These are phyloP conservation scores for Coniosporium tulheliwenetii DNA, from an alignment of 2,329 filamentous ascomycete genomes.

Conservation along the genomic window DNA sequence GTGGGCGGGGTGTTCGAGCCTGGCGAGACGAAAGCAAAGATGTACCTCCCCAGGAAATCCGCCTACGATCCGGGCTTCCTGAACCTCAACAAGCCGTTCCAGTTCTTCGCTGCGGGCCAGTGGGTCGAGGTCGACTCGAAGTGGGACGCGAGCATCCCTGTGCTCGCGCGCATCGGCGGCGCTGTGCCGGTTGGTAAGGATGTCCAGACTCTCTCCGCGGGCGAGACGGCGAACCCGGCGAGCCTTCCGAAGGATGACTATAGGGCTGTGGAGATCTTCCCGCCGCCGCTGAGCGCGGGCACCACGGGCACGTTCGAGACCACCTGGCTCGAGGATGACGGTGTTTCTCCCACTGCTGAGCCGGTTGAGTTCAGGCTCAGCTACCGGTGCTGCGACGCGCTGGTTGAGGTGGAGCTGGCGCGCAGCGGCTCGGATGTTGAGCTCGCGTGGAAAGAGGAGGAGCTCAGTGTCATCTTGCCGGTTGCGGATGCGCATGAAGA, in stretches of 20 bases:
- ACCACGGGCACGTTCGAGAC: constrained; percentile 18
- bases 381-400: constrained; percentile 28
- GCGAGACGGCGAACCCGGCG: constrained; percentile 30
- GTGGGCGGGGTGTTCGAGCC: constrained; percentile 53
- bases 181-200: constrained; percentile 36
- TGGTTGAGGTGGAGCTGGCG: constrained; percentile 27
- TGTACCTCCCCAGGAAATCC: constrained; percentile 44
- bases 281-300: constrained; percentile 25
- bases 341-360: constrained; percentile 28
- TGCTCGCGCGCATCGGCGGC: constrained; percentile 39
- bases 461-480: constrained; percentile 35
- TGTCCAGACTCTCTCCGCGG: constrained; percentile 34
- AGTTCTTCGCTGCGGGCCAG: constrained; percentile 38
- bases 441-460: constrained; percentile 28
- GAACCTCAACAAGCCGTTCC: constrained; percentile 46
- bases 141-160: constrained; percentile 39
- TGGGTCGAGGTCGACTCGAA: constrained; percentile 35
- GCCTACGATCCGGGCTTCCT: constrained; percentile 36
- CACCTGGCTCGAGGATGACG: constrained; percentile 43
- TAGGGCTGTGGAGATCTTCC: constrained; percentile 42
- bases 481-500: constrained; percentile 31
- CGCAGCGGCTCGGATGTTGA: constrained; percentile 25
- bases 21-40: constrained; percentile 33
- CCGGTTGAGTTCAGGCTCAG: constrained; percentile 27
- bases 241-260: constrained; percentile 36